Base-by-base conservation (phyloP, 2,329 filamentous ascomycete species). In the Epichloe aotearoae region DNA sequence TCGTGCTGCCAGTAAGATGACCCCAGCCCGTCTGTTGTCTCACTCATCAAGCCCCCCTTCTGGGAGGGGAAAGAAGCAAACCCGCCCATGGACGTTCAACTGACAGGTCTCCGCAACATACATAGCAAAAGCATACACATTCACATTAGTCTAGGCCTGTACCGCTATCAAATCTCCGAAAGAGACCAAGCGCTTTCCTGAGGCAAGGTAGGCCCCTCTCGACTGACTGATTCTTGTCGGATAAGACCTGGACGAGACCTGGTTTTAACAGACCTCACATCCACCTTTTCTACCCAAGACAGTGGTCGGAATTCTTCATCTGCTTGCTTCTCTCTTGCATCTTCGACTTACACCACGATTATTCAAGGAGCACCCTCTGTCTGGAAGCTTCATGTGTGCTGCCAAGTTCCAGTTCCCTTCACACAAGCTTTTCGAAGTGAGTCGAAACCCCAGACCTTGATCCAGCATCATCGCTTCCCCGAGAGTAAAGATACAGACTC, bases 401-500 rank as follows among this genome's bases (percentile, higher is more conserved):
- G 66, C 68, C 63, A 79, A 77, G 69, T 75, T 76, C 63, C 72
- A 74, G 60, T 74, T 72, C 62, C 68, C 73, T 61, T 64, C 73
- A 57, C 79, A 78, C 66, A 78, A 77, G 69, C 70, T 76, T 65
- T 79, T 75, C 64, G 75, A 80, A 70, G 76, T 80, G 64, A 76
- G 77, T 76, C 65, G 55, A 57, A 43, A 60, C 57, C 58, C 56
- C 53, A 62, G 59, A 67, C 61, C 53, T 54, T 64, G 61, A 61
- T 64, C 58, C 61, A 62, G 56, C 55, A 43, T 23, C 33, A 10
- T 49, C 33, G 14, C 39, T 15, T 30, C 14, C 19, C 34, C 38
- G 14, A 15, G 23, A 40, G 42, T 41, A 39, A 47, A 47, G 11
- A 43, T 10, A 20, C 2, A 30, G 37, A 23, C 19, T 17, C 33